These are phyloP conservation scores for Dactylellina parvicollis DNA, from an alignment of 2,329 filamentous ascomycete species.

Conservation along the genomic window DNA sequence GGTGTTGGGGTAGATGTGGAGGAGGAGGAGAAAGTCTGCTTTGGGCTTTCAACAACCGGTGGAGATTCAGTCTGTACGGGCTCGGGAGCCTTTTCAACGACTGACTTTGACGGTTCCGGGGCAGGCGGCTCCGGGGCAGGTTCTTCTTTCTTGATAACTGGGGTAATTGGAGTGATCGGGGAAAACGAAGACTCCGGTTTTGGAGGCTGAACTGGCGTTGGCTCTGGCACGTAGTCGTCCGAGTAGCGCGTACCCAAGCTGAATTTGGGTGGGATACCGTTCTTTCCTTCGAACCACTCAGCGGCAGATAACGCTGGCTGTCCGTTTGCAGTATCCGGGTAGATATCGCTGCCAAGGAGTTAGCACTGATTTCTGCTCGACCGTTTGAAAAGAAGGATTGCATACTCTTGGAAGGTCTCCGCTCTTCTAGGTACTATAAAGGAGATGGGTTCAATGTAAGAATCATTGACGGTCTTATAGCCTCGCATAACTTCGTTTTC, in stretches of 20 bases:
- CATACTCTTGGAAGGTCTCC: conserved; percentile 57
- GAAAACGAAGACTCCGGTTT: conserved; percentile 60
- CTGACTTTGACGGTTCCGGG: conserved; percentile 77
- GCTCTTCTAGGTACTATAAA: conserved; percentile 90
- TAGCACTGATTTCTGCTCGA: not conserved
- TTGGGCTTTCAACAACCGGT: conserved; percentile 78
- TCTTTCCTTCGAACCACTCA: conserved; percentile 90
- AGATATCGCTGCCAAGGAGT: conserved; percentile 92
- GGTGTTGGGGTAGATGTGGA: conserved; percentile 58
- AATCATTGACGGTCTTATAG: conserved; percentile 96
- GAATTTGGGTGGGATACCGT: conserved; percentile 85
- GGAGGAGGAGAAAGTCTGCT: conserved; percentile 66
- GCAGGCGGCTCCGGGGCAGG: conserved; percentile 79
- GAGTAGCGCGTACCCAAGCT: conserved; percentile 88
- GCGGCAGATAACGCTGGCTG: conserved; percentile 81
- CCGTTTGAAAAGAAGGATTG: not conserved
- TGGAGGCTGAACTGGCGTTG: conserved; percentile 64
- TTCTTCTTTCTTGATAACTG: conserved; percentile 75
- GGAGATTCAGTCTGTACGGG: conserved; percentile 64
- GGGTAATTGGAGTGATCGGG: conserved; percentile 63
- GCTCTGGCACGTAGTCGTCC: conserved; percentile 62
- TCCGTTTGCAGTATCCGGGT: conserved; percentile 81
- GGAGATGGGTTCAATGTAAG: conserved; percentile 93
- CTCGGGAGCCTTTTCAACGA: conserved; percentile 71
- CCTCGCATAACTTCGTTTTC: conserved; percentile 96